Evolutionary conservation across 192 early-diverging fungal species (phyloP).

Genomic region (Umbelopsis vinacea): DNA sequence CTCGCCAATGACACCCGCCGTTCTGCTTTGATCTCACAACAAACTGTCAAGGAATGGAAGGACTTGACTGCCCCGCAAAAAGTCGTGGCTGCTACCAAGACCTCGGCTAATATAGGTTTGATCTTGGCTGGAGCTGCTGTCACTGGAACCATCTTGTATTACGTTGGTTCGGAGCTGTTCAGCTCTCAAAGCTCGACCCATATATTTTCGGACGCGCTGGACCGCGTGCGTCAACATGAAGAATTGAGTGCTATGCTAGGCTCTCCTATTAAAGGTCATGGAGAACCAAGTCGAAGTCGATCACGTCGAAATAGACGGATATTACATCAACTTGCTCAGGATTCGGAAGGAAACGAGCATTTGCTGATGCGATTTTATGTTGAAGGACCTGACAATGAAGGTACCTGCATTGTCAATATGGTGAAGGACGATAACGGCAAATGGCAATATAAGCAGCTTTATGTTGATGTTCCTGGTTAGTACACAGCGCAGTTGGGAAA

Average conservation of each 20-base stretch:
- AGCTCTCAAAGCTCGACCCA: constrained; percentile 53
- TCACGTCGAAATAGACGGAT: constrained; percentile 25
- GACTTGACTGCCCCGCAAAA: constrained; percentile 54
- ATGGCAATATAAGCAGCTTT: constrained; percentile 56
- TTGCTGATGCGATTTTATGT: constrained; percentile 59
- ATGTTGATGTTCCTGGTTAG: constrained; percentile 59
- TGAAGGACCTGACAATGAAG: constrained; percentile 52
- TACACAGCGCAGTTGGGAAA: neutral
- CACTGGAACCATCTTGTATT: constrained; percentile 49
- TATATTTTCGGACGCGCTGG: constrained; percentile 58
- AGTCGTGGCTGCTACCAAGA: constrained; percentile 56
- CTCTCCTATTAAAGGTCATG: constrained; percentile 46
- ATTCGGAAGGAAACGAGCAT: constrained; percentile 50
- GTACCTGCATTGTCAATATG: constrained; percentile 56
- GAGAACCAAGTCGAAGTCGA: constrained; percentile 33
- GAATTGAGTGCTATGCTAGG: constrained; percentile 38
- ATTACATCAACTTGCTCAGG: constrained; percentile 50
- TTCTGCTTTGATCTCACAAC: constrained; percentile 24
- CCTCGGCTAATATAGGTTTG: constrained; percentile 52
- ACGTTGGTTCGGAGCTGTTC: constrained; percentile 50
- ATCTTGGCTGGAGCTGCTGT: constrained; percentile 49
- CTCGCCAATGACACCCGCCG: neutral
- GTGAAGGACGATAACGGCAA: constrained; percentile 47
- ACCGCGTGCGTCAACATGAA: constrained; percentile 48
- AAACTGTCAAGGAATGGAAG: constrained; percentile 49